Percentiles rank a stretch among this genome's conserved stretches.
phyloP scores from a whole-genome alignment of 179 eudicot genomes.

The Vitellaria paradoxa region DNA sequence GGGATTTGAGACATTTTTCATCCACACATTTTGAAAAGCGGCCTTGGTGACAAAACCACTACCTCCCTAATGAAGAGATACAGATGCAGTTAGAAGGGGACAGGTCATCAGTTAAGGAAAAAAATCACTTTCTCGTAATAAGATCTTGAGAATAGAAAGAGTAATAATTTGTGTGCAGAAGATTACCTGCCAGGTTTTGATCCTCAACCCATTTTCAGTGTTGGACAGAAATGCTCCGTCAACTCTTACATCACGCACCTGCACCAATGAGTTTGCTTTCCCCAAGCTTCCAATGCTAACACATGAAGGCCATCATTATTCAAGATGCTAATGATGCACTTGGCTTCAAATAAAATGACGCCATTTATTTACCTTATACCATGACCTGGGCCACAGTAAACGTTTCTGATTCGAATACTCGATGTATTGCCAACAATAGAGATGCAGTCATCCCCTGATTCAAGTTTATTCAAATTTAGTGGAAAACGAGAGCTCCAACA shows the following conservation, averaged over 20 bases:
- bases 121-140: background rate
- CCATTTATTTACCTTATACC: constrained; percentile 71
- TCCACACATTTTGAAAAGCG: constrained; percentile 57
- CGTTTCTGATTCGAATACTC: constrained; percentile 36
- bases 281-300: constrained; percentile 90
- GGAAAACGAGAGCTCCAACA: background rate
- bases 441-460: constrained; percentile 86
- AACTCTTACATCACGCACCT: constrained; percentile 61
- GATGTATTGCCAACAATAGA: constrained; percentile 91
- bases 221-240: constrained; percentile 57
- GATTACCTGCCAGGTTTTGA: constrained; percentile 96
- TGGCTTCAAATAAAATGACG: background rate
- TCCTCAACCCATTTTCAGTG: constrained; percentile 83
- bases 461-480: constrained; percentile 9
- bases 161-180: background rate
- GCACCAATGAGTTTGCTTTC: constrained; percentile 39
- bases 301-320: constrained; percentile 6
- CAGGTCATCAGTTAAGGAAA: background rate
- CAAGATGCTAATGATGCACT: constrained; percentile 8
- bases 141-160: background rate
- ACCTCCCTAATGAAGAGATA: constrained; percentile 62
- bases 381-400: constrained; percentile 88
- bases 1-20: constrained; percentile 91
- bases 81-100: constrained; percentile 1
- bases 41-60: constrained; percentile 62